Base-by-base conservation (phyloP, 331 rosid genomes). In the Stylosanthes scabra region DNA sequence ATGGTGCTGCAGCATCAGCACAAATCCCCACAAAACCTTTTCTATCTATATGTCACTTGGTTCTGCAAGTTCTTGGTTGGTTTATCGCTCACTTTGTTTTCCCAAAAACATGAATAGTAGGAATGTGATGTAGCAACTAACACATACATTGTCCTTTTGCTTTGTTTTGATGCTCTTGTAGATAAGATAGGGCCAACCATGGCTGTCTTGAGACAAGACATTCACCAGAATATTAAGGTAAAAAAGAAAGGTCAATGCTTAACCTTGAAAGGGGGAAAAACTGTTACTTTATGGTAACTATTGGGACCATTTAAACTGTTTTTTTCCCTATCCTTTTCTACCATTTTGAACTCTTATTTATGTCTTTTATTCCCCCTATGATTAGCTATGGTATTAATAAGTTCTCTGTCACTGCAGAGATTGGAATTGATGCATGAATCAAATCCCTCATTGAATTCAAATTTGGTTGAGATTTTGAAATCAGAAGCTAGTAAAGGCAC, bases 131-230 rank as follows among this genome's bases (percentile, higher is more conserved):
- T 47, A 11, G 15, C 20, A 58, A 61, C 63, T 31, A 66, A 63
- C 39, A 57, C 44, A 63, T 29, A 57, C 44, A 42, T 72, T 71
- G 63, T 68, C 57, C 42, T 66, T 74, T 58, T 83, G 74, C 46
- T 31, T 70, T 12, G 66, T 12, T 47, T 65, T 29, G 63, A 39
- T 79, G 27, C 34, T 55, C 46, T 60, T 85, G 84, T 89, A 94
- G 99, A 94, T 86, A 91, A 90, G 89, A 88, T 94, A 64, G 99
- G 97, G 8, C 99, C 99, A 41, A 90, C 92, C 7, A 95, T 95
- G 97, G 84, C 89, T 63, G 99, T 95, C 82, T 51, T 95, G 59
- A 86, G 97, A 75, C 88, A 95, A 71, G 97, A 95, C 71, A 75
- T 95, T 79, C 70, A 86, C 75, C 92, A 88, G 49, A 95, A 95